These are phyloP conservation scores for Leishmania turanica DNA, from an alignment of 208 protist species.

Conservation along the genomic window DNA sequence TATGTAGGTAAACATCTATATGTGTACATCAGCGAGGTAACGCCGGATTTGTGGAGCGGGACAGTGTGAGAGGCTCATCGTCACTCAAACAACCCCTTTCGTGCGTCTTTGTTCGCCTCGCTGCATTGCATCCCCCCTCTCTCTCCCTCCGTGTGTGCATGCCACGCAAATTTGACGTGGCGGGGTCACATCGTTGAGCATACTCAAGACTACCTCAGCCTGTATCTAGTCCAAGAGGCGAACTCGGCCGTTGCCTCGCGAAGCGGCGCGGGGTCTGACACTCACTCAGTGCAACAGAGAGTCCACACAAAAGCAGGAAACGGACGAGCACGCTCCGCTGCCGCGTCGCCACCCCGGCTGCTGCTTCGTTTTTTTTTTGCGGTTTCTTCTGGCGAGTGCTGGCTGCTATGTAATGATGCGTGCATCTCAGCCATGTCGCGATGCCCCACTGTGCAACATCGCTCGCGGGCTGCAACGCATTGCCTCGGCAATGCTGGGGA, in stretches of 20 bases:
- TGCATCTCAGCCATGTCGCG: constrained; percentile 13
- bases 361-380: too few relatives aligned
- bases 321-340: background rate
- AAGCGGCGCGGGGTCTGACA: background rate
- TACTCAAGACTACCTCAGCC: background rate
- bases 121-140: too few relatives aligned
- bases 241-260: background rate
- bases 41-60: background rate
- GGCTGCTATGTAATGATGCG: constrained; percentile 8
- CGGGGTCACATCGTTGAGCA: background rate
- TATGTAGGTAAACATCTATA: background rate
- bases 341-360: background rate
- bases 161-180: background rate
- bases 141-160: background rate
- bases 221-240: background rate
- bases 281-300: background rate
- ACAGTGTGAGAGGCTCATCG: background rate
- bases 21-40: background rate
- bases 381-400: background rate
- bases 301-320: background rate
- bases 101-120: background rate
- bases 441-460: constrained; percentile 50
- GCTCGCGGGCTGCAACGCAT: constrained; percentile 49
- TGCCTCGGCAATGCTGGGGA: constrained; percentile 29
- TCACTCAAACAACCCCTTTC: too few relatives aligned